These are phyloP conservation scores for Leishmania martiniquensis DNA, from an alignment of 208 protist genomes.

Conservation along the genomic window DNA sequence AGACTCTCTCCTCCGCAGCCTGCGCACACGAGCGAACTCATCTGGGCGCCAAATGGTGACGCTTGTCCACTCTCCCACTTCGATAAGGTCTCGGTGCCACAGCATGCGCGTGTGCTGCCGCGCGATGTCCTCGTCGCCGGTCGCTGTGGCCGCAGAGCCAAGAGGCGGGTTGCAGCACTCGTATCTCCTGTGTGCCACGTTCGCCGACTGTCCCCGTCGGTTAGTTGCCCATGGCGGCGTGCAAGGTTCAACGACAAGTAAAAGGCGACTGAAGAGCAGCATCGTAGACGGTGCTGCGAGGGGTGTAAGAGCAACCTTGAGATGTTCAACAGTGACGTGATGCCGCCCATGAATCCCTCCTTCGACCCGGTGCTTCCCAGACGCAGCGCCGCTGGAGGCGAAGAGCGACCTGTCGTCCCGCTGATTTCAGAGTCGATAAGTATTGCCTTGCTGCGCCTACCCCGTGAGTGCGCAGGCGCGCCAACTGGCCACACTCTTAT, in stretches of 20 bases:
- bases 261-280: constrained; percentile 2
- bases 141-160: neutral
- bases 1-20: constrained; percentile 31
- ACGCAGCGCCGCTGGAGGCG: neutral
- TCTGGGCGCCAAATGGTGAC: constrained; percentile 68
- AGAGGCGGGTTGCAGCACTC: neutral
- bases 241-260: constrained; percentile 15
- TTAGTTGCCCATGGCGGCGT: neutral
- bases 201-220: neutral
- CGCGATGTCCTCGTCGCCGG: constrained; percentile 27
- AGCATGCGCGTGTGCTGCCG: constrained; percentile 51
- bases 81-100: constrained; percentile 58
- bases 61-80: constrained; percentile 54
- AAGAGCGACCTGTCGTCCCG: constrained; percentile 8
- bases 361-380: neutral
- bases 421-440: constrained; percentile 44
- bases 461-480: constrained; percentile 59
- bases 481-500: constrained; percentile 41
- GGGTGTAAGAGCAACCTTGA: neutral
- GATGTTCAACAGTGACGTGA: constrained; percentile 5
- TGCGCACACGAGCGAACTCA: constrained; percentile 33
- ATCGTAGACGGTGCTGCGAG: neutral
- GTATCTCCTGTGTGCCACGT: neutral
- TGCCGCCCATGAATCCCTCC: constrained; percentile 5
- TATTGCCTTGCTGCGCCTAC: constrained; percentile 44